These are phyloP conservation scores for Penicillium lagena DNA, from an alignment of 495 filamentous ascomycete genomes.

Conservation along the genomic window DNA sequence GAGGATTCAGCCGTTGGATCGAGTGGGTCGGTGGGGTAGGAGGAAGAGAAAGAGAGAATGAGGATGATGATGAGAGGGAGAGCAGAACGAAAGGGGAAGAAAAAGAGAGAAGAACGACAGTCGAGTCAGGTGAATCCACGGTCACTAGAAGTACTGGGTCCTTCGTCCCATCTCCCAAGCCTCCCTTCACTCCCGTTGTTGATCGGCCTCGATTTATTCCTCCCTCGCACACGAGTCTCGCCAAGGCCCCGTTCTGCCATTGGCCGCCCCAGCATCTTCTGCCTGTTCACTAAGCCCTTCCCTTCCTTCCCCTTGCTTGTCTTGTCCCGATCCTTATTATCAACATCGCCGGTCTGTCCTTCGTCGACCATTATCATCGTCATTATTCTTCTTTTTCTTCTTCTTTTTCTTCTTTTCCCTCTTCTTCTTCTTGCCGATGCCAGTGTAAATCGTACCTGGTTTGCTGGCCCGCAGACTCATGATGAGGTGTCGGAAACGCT, in stretches of 20 bases:
- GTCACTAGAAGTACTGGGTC: too few relatives aligned
- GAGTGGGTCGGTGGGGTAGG: conserved; percentile 11
- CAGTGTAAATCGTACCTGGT: too few relatives aligned
- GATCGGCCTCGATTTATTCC: too few relatives aligned
- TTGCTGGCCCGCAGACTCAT: conserved; percentile 24
- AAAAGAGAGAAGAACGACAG: not conserved
- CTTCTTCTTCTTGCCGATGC: not conserved
- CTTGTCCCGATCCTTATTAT: too few relatives aligned
- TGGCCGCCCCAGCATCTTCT: not conserved
- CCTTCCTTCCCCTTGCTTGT: conserved; percentile 3
- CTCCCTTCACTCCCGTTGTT: conserved; percentile 13
- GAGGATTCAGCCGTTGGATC: conserved; percentile 25
- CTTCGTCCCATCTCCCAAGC: conserved; percentile 3
- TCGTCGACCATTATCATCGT: too few relatives aligned
- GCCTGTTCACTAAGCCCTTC: conserved; percentile 3
- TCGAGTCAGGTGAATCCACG: too few relatives aligned
- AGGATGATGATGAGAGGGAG: not conserved
- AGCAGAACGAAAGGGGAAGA: not conserved
- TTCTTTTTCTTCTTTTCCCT: not conserved
- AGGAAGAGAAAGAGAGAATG: not conserved
- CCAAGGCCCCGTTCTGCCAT: too few relatives aligned
- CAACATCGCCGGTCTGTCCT: too few relatives aligned
- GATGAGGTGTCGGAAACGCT: conserved; percentile 48
- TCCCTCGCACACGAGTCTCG: too few relatives aligned
- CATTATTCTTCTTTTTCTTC: not conserved